These are phyloP conservation scores for Ogataea polymorpha DNA, from an alignment of 805 yeast species.

Conservation along the genomic window DNA sequence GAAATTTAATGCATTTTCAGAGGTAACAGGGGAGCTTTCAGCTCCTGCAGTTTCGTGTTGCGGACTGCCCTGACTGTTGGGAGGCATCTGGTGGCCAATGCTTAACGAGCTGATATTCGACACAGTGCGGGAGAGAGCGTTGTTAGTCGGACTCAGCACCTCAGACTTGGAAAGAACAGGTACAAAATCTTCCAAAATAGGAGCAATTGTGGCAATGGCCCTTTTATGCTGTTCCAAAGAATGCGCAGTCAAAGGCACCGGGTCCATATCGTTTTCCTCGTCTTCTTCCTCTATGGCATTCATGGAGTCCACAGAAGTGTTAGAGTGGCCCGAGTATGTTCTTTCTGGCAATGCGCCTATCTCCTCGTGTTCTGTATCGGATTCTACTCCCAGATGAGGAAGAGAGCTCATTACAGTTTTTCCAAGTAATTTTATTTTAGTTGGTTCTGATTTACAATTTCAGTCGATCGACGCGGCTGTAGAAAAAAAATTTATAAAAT, in stretches of 20 bases:
- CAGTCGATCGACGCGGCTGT: conserved; percentile 6
- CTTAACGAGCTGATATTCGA: conserved; percentile 32
- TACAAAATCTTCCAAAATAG: conserved; percentile 64
- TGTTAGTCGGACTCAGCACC: conserved; percentile 32
- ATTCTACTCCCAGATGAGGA: background rate
- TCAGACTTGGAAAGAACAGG: conserved; percentile 60
- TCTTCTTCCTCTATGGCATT: conserved; percentile 17
- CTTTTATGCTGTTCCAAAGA: conserved; percentile 39
- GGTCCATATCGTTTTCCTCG: conserved; percentile 23
- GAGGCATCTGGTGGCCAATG: conserved; percentile 20
- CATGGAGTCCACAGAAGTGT: conserved; percentile 22
- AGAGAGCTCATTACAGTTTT: background rate
- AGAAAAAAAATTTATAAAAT: conserved; percentile 6
- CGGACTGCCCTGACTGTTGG: conserved; percentile 3
- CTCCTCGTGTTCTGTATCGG: conserved; percentile 1
- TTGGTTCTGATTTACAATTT: background rate
- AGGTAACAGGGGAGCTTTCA: conserved; percentile 1
- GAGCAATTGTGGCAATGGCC: conserved; percentile 79
- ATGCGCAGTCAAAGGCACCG: conserved; percentile 31
- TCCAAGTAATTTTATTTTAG: background rate
- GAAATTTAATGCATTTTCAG: background rate
- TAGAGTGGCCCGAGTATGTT: conserved; percentile 22
- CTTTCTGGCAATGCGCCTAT: conserved; percentile 6
- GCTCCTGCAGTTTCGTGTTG: conserved; percentile 3
- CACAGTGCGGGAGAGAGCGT: conserved; percentile 31